A percentile compares a stretch with the other conserved stretches of the same genome.
These are phyloP conservation scores for Flueggea neowawraea DNA, from an alignment of 441 rosid species.

Conservation along the genomic window DNA sequence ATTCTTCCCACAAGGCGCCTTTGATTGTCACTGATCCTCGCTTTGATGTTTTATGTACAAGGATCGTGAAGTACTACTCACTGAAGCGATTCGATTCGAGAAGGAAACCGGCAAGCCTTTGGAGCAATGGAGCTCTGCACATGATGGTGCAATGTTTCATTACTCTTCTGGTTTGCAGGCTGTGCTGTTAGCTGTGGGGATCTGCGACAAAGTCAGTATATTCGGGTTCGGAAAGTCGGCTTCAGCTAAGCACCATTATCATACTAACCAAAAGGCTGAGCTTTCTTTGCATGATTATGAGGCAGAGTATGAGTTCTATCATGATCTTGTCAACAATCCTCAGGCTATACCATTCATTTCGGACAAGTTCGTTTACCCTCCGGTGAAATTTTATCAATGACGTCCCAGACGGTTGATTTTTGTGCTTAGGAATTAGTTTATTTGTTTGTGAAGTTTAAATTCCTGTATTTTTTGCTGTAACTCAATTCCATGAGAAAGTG, in stretches of 20 bases:
- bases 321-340: conserved; percentile 55
- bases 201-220: conserved; percentile 69
- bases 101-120: conserved; percentile 44
- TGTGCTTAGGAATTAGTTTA: too few relatives aligned
- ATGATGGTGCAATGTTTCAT: conserved; percentile 77
- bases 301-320: conserved; percentile 71
- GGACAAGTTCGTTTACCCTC: conserved; percentile 59
- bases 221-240: conserved; percentile 91
- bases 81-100: conserved; percentile 58
- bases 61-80: conserved; percentile 85
- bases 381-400: conserved; percentile 60
- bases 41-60: conserved; percentile 67
- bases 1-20: conserved; percentile 49
- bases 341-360: conserved; percentile 69
- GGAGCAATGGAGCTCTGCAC: conserved; percentile 57
- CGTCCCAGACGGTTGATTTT: conserved; percentile 1
- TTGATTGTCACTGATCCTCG: conserved; percentile 72
- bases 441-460: too few relatives aligned
- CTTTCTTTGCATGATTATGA: conserved; percentile 72
- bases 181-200: conserved; percentile 70
- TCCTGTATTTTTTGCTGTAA: not conserved
- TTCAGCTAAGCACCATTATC: conserved; percentile 80
- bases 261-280: conserved; percentile 85
- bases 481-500: too few relatives aligned
- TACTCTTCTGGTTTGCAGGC: conserved; percentile 97